Conservation (phyloP, 495 filamentous ascomycete species). For the Tuber melanosporum region DNA sequence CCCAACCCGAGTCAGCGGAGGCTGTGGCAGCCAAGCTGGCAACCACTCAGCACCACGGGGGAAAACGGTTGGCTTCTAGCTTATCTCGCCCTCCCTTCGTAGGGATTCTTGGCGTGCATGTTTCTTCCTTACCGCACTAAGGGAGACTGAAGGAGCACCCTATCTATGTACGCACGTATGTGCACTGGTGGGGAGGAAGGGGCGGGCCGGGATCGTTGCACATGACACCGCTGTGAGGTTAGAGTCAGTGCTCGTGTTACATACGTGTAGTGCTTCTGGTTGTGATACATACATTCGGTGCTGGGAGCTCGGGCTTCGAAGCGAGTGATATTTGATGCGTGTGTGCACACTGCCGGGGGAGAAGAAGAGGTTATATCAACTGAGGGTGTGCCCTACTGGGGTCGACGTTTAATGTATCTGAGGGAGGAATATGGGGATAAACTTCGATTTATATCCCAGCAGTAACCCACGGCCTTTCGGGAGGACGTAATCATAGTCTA, state of each 20-base stretch:
- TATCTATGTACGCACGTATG: not conserved
- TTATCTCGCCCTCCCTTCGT: not conserved
- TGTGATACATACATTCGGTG: not conserved
- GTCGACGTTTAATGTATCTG: no score
- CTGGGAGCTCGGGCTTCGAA: not conserved
- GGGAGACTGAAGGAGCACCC: not conserved
- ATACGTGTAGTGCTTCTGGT: not conserved
- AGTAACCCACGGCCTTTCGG: not conserved
- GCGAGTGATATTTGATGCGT: constrained; percentile 3
- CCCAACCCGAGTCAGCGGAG: not conserved
- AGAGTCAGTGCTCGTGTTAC: not conserved
- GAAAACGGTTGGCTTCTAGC: constrained; percentile 3
- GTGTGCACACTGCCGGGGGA: not conserved
- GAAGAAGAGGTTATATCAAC: not conserved
- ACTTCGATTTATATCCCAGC: not conserved
- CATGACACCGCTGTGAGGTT: not conserved
- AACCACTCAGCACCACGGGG: not conserved
- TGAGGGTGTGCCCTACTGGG: no score
- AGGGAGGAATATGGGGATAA: no score
- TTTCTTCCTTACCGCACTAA: not conserved
- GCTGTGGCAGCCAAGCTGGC: not conserved
- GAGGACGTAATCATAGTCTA: not conserved
- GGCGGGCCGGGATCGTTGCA: not conserved
- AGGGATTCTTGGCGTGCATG: not conserved
- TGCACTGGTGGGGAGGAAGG: not conserved